Conservation (phyloP, 164 flowering plant genomes). For the Hamamelis virginiana region DNA sequence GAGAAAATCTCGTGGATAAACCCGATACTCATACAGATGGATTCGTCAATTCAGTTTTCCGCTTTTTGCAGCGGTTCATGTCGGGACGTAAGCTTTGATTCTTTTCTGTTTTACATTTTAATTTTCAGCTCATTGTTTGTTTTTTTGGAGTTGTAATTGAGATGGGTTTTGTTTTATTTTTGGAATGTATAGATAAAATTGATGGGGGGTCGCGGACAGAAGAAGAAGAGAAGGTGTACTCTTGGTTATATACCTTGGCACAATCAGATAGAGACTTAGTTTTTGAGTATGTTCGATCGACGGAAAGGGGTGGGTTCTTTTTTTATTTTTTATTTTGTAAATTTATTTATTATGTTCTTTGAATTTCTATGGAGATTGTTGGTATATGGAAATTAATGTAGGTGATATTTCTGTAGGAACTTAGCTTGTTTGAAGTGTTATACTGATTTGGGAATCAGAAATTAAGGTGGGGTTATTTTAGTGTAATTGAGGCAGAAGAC, state of each 20-base stretch:
- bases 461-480: neutral
- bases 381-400: too few species aligned
- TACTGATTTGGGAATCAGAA: neutral
- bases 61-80: constrained; percentile 26
- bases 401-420: neutral
- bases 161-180: neutral
- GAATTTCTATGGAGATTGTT: too few species aligned
- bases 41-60: constrained; percentile 11
- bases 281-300: constrained; percentile 69
- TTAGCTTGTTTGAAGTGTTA: neutral
- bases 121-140: neutral
- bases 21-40: constrained; percentile 12
- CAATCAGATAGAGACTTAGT: constrained; percentile 48
- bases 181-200: constrained; percentile 33
- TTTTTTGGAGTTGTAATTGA: constrained; percentile 8
- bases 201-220: constrained; percentile 54
- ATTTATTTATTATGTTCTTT: neutral
- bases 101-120: neutral
- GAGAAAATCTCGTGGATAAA: constrained; percentile 26
- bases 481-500: neutral
- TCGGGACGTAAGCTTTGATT: constrained; percentile 31
- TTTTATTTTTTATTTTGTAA: too few species aligned
- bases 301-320: constrained; percentile 63
- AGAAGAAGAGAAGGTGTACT: constrained; percentile 62
- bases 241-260: constrained; percentile 67